Conservation (phyloP, 306 rosid genomes). For the Gynostemma pentaphyllum region DNA sequence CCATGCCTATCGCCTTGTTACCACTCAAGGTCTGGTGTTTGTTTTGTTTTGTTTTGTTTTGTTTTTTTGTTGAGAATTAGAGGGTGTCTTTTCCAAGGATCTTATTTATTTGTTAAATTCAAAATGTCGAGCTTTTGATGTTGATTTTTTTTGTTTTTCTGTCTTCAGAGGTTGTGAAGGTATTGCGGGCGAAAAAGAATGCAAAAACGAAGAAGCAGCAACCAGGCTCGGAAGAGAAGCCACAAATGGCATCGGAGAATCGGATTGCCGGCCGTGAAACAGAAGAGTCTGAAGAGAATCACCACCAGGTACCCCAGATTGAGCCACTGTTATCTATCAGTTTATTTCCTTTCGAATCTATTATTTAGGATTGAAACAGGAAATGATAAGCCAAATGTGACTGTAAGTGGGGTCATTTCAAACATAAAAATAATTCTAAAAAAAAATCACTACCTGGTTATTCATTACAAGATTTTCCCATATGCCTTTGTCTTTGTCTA, state of each 20-base stretch:
- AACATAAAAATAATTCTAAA: background rate
- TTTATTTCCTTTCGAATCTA: background rate
- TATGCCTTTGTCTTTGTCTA: too few relatives aligned
- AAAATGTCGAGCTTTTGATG: background rate
- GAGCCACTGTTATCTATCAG: background rate
- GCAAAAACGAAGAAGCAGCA: conserved; percentile 61
- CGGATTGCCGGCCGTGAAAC: conserved; percentile 18
- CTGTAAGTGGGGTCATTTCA: background rate
- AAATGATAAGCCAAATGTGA: conserved; percentile 1
- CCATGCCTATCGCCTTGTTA: conserved; percentile 87
- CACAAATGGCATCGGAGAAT: conserved; percentile 8
- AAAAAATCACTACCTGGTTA: background rate
- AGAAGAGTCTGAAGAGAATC: conserved; percentile 24
- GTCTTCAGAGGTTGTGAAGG: conserved; percentile 71
- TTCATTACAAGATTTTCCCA: too few relatives aligned
- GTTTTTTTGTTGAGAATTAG: too few relatives aligned
- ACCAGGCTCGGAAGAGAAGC: conserved; percentile 24
- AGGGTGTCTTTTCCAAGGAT: background rate
- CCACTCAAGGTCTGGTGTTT: conserved; percentile 51
- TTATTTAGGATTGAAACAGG: background rate
- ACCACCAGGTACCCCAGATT: conserved; percentile 31
- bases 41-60: background rate
- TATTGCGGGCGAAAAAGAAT: conserved; percentile 68
- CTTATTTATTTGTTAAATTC: background rate
- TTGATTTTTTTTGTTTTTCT: background rate